Conservation (phyloP, 2,329 filamentous ascomycete genomes). For the Aspergillus oerlinghausenensis region DNA sequence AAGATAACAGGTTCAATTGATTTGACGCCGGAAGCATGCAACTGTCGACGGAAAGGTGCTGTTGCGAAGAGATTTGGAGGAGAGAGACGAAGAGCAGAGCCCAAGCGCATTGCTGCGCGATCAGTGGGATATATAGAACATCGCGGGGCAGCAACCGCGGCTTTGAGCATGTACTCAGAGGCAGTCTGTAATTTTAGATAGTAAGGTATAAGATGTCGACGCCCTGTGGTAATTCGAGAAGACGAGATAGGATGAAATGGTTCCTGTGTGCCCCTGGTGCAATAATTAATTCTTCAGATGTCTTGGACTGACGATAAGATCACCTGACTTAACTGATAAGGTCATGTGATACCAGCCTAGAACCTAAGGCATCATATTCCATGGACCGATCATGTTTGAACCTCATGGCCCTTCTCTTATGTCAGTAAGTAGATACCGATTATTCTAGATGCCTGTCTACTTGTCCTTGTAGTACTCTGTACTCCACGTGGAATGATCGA, state of each 20-base stretch:
- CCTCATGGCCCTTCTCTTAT: too few relatives aligned
- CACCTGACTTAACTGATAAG: not conserved
- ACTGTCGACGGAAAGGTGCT: not conserved
- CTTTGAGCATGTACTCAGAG: conserved; percentile 12
- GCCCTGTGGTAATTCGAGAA: not conserved
- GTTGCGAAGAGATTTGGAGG: not conserved
- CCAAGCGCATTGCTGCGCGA: conserved; percentile 23
- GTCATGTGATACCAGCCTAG: not conserved
- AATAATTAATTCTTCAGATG: not conserved
- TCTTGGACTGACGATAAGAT: not conserved
- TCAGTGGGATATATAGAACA: conserved; percentile 13
- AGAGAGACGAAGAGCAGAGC: conserved; percentile 6
- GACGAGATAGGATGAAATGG: not conserved
- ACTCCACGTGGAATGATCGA: too few relatives aligned
- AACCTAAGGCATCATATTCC: too few relatives aligned
- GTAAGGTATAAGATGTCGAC: not conserved
- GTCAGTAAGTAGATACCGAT: too few relatives aligned
- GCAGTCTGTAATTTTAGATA: not conserved
- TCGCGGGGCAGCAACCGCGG: conserved; percentile 7
- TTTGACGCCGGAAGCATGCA: conserved; percentile 9
- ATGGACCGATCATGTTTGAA: too few relatives aligned
- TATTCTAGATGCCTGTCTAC: too few relatives aligned
- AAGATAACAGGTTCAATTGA: conserved; percentile 23
- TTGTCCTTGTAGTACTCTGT: too few relatives aligned
- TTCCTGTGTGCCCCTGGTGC: too few relatives aligned